Evolutionary conservation across 2,329 filamentous ascomycete species (phyloP), one percentile per base, ranked within the genome.

Genomic region (Ophiostoma populinum): DNA sequence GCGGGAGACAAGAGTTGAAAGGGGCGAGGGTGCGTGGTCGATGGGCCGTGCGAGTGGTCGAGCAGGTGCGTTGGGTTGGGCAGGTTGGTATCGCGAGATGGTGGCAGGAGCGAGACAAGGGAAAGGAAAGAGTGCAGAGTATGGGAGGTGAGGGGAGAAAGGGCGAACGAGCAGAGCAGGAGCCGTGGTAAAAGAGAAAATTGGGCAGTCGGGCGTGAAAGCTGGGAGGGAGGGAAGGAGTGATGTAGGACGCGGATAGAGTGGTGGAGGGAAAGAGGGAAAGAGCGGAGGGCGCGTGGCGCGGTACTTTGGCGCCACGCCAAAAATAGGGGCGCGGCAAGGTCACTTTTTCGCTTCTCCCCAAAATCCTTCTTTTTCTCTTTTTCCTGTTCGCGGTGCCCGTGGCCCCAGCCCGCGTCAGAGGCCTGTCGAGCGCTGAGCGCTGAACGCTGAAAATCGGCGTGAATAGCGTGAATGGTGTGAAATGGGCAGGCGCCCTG

Each of bases 221-320:
- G 24, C 28, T 28, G 22, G 19, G 27, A 39, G 18, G 31, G 16
- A 28, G 27, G 33, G 37, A 36, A 36, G 33, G 34, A 33, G 24
- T 34, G 29, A 30, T 25, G 29, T 11, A 27, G 29, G 37, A 38
- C 37, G 37, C 39, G 37, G 40, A 39, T 40, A 35, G 36, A 36
- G 34, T 27, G 32, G 30, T 32, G 30, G 27, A 35, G 28, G 32
- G 32, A 24, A 31, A 20, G 32, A 38, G 33, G 36, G 29, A 34
- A 37, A 29, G 27, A 39, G 37, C 26, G 22, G 22, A 19, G 24
- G 29, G 28, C 28, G 28, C 11, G 13, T 13, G 24, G 13, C 17
- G 22, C 13, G 28, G 32, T 32, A 33, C 34, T 18, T 36, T 18
- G n/a, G n/a, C 9, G 7, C 15, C 13, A 22, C 21, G 34, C 22